Evolutionary conservation across 140 eudicot genomes (phyloP).

Genomic region (Anethum foeniculum): DNA sequence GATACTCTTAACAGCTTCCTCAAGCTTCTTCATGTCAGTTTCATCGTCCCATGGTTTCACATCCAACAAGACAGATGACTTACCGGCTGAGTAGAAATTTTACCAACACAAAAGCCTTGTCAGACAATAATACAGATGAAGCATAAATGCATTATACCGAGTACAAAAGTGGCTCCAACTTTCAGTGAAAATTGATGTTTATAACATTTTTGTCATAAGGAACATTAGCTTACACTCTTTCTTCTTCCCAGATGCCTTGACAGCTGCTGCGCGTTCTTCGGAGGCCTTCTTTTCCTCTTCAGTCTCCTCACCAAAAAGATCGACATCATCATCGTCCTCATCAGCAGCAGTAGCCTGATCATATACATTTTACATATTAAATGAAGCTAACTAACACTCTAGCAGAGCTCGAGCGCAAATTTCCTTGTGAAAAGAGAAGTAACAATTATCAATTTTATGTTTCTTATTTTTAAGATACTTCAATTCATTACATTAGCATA

Average conservation of each 20-base stretch:
- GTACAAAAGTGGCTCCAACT: background rate
- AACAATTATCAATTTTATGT: background rate
- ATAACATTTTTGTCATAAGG: background rate
- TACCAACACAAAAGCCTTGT: background rate
- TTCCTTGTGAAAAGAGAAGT: background rate
- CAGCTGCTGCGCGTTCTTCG: conserved; percentile 89
- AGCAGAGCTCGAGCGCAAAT: background rate
- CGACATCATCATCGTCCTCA: conserved; percentile 78
- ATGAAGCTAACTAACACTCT: background rate
- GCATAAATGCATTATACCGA: background rate
- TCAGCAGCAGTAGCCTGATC: conserved; percentile 53
- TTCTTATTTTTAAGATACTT: no score
- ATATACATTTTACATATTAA: background rate
- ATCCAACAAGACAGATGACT: conserved; percentile 84
- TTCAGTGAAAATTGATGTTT: background rate
- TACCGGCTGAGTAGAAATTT: conserved; percentile 55
- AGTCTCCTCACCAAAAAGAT: conserved; percentile 94
- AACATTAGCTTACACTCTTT: conserved; percentile 63
- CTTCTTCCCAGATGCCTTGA: conserved; percentile 81
- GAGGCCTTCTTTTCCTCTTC: conserved; percentile 98
- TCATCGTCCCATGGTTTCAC: conserved; percentile 99
- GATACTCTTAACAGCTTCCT: conserved; percentile 87
- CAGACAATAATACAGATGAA: background rate
- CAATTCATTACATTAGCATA: background rate
- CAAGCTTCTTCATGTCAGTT: conserved; percentile 89